Evolutionary conservation across 2,329 filamentous ascomycete genomes (phyloP).

Genomic region (Periconia sp.): DNA sequence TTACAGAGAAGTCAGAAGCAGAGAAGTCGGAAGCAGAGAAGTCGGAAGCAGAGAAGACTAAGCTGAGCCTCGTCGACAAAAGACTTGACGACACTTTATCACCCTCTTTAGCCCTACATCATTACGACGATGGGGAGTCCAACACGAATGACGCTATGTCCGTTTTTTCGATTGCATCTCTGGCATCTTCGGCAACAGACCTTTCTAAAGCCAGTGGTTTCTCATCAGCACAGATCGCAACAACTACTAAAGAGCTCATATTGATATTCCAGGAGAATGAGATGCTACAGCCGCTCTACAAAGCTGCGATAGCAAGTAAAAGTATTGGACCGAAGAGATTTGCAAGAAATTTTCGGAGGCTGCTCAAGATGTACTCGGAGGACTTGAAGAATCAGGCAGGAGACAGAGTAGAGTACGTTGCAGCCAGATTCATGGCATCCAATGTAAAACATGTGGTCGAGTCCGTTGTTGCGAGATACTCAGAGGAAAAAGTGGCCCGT

Average conservation of each 20-base stretch:
- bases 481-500: background rate
- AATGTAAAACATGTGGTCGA: conserved; percentile 13
- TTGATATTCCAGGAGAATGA: conserved; percentile 8
- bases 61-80: too few species aligned
- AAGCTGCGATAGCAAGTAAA: conserved; percentile 4
- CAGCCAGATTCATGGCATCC: conserved; percentile 9
- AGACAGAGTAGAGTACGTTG: conserved; percentile 10
- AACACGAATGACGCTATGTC: conserved; percentile 16
- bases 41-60: too few species aligned
- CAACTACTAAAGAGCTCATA: conserved; percentile 14
- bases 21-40: too few species aligned
- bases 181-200: conserved; percentile 14
- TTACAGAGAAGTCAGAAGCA: too few species aligned
- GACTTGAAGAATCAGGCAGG: conserved; percentile 10
- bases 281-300: conserved; percentile 7
- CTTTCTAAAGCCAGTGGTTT: conserved; percentile 13
- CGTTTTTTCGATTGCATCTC: conserved; percentile 8
- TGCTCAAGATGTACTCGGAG: conserved; percentile 14
- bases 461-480: conserved; percentile 11
- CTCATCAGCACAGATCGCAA: conserved; percentile 10
- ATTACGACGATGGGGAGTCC: too few species aligned
- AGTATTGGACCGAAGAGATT: conserved; percentile 13
- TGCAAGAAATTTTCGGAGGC: conserved; percentile 8
- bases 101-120: too few species aligned
- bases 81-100: too few species aligned